phyloP scores from a whole-genome alignment of 805 yeast species.

The Metahyphopichia silvanorum region DNA sequence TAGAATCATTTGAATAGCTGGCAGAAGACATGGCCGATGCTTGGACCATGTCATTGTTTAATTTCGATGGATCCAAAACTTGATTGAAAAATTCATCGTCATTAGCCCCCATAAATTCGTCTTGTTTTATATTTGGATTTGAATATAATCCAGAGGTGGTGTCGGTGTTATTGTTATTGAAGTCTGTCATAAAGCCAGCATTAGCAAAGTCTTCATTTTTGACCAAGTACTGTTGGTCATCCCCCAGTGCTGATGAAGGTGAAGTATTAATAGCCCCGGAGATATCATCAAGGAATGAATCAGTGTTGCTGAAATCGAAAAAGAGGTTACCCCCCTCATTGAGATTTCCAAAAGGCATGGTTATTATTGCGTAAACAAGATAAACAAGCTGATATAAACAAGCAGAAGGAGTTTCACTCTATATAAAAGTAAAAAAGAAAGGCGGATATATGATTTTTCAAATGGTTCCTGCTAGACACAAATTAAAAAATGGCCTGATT shows the following conservation, averaged over 20 bases:
- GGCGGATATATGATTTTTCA: no score
- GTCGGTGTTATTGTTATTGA: background rate
- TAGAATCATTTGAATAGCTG: conserved; percentile 1
- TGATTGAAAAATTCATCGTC: conserved; percentile 1
- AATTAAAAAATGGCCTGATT: no score
- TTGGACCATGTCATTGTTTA: background rate
- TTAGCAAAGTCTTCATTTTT: background rate
- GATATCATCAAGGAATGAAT: conserved; percentile 24
- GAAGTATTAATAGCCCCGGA: conserved; percentile 21
- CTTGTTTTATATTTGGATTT: conserved; percentile 4
- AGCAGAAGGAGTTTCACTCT: no score
- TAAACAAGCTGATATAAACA: no score
- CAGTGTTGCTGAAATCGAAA: conserved; percentile 27
- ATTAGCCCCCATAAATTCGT: background rate
- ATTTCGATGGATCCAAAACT: background rate
- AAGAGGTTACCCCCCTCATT: conserved; percentile 5
- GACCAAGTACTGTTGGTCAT: conserved; percentile 7
- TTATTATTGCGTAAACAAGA: no score
- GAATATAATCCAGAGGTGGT: background rate
- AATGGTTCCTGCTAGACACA: no score
- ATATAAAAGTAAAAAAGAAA: no score
- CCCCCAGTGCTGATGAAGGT: conserved; percentile 16
- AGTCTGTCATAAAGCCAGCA: no score
- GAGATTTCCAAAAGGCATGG: no score
- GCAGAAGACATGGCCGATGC: background rate